Base-by-base conservation (phyloP, 2,329 filamentous ascomycete genomes). In the Hypocreales sp. region DNA sequence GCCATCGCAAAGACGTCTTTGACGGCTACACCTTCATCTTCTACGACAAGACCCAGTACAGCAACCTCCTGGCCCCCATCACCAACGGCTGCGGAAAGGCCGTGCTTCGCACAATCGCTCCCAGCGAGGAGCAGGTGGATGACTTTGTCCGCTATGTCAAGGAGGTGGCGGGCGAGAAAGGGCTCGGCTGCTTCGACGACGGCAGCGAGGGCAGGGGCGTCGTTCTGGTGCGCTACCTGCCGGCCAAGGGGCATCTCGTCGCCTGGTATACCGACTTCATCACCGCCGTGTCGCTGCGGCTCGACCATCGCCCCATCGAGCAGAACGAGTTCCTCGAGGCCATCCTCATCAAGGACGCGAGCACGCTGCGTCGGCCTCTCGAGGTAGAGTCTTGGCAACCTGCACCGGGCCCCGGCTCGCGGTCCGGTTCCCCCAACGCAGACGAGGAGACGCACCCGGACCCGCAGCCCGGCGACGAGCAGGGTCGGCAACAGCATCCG, bases 271-370 rank as follows among this genome's bases (percentile, higher is more conserved):
- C 67, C 11, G 56, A 72, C 2, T 75, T 92, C 38, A 66, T 76
- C 37, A 74, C 64, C 5, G 56, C 72, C 7, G 68, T 92, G 11
- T 79, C 84, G 3, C 48, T 76, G 13, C 61, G 71, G 24, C 64
- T 92, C 9, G 77, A 84, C 34, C 84, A 92, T 46, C 72, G 83
- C 4, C 74, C 84, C 3, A 76, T 94, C 28, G 74, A 87, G 39
- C 84, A 94, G 44, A 84, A 79, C 31, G 86, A 94, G 40, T 92
- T 98, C 35, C 62, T 98, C 3, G 83, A 93, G 48, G 80, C 80
- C 2, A 90, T 98, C 24, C 55, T 95, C 16, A 72, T 62, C n/a
- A 79, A 78, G 27, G 77, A 95, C 52, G 71, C 82, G 6, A 71
- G 67, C 32, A 64, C 68, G 23, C 59, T 95, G 13, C 73, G 80